A percentile compares a stretch with the other conserved stretches of the same genome.
Conservation (phyloP, 306 rosid species). For the Calophaca sinica region DNA sequence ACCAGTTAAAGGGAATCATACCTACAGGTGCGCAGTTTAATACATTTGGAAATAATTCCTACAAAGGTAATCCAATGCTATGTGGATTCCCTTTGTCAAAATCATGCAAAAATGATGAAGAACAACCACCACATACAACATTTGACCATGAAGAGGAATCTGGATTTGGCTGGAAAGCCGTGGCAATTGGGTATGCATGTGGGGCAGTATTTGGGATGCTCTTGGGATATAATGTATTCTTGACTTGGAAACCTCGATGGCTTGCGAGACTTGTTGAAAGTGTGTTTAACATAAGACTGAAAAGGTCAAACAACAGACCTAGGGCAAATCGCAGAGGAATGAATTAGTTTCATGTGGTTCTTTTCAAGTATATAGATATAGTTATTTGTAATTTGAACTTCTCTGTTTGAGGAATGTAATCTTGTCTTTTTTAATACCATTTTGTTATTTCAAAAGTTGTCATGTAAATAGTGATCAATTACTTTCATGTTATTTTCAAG, state of each 20-base stretch:
- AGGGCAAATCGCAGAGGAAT: neutral
- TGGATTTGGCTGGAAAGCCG: constrained; percentile 45
- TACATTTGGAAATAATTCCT: constrained; percentile 42
- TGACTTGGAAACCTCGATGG: constrained; percentile 6
- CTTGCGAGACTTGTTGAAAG: neutral
- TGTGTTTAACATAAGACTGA: neutral
- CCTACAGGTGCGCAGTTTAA: constrained; percentile 50
- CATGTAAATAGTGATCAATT: too few species aligned
- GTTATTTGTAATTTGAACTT: too few species aligned
- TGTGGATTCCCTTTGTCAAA: constrained; percentile 48
- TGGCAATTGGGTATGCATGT: constrained; percentile 46
- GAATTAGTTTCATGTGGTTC: neutral
- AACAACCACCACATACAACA: too few species aligned
- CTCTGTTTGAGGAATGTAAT: neutral
- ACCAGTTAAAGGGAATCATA: constrained; percentile 41
- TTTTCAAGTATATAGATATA: neutral
- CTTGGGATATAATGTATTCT: constrained; percentile 25
- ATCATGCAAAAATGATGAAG: neutral
- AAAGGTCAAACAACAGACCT: neutral
- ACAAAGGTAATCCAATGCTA: constrained; percentile 32
- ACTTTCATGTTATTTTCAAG: too few species aligned
- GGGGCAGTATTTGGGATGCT: constrained; percentile 39
- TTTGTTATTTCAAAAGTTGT: too few species aligned
- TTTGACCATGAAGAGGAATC: neutral
- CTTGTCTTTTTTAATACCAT: too few species aligned